Conservation (phyloP, 2,329 filamentous ascomycete genomes). For the Amauroascus niger region DNA sequence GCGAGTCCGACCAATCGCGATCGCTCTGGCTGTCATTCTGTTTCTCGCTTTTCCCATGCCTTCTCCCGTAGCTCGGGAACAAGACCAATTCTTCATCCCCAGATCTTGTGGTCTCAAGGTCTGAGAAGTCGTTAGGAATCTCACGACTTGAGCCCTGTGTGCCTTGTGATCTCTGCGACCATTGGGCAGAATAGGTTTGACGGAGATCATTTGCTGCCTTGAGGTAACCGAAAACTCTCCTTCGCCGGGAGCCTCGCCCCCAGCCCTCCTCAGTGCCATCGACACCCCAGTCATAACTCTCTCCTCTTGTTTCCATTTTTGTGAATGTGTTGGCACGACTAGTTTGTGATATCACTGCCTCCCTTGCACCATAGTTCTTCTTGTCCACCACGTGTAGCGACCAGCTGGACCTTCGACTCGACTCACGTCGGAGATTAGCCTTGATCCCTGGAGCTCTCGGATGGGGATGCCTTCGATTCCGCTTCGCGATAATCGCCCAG, state of each 20-base stretch:
- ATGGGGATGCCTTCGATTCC: conserved; percentile 36
- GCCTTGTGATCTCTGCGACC: conserved; percentile 40
- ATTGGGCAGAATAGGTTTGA: conserved; percentile 54
- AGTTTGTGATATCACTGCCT: conserved; percentile 1
- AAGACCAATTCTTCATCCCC: conserved; percentile 88
- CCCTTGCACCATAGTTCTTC: neutral
- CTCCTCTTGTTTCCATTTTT: conserved; percentile 16
- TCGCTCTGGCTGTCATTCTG: conserved; percentile 17
- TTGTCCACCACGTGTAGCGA: neutral
- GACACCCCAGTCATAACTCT: conserved; percentile 19
- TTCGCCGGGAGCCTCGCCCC: conserved; percentile 62
- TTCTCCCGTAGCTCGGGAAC: conserved; percentile 86
- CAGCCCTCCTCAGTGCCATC: conserved; percentile 29
- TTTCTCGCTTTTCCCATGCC: conserved; percentile 47
- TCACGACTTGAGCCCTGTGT: conserved; percentile 39
- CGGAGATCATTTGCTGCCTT: conserved; percentile 63
- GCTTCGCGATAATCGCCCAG: conserved; percentile 57
- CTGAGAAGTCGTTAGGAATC: conserved; percentile 70
- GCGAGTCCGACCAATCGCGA: conserved; percentile 18
- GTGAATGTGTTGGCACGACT: conserved; percentile 14
- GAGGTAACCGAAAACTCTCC: conserved; percentile 64
- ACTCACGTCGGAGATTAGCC: neutral
- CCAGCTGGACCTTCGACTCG: neutral
- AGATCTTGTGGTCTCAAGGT: conserved; percentile 67
- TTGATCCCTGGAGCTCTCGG: neutral